Conservation (phyloP, 2,329 filamentous ascomycete genomes). For the Botryotinia narcissicola region DNA sequence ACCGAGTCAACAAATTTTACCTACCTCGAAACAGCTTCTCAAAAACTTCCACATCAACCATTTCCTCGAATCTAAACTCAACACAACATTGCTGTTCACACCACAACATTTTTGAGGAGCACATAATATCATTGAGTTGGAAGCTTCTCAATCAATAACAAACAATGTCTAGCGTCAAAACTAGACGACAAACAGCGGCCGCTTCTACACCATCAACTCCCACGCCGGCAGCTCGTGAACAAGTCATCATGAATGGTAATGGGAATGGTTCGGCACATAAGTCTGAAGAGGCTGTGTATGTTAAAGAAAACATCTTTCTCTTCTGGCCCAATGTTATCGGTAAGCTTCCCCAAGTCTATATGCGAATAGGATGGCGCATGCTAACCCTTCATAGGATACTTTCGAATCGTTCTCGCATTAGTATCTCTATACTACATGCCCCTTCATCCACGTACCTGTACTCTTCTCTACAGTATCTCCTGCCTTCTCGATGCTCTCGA, state of each 20-base stretch:
- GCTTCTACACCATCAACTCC: slow-evolving; percentile 34
- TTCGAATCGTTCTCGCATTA: slow-evolving; percentile 75
- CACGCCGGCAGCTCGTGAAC: slow-evolving; percentile 30
- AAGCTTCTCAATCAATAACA: slow-evolving; percentile 21
- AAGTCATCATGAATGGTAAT: slow-evolving; percentile 46
- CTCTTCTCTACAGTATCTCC: slow-evolving; percentile 85
- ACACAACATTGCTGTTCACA: neutral
- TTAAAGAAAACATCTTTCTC: slow-evolving; percentile 73
- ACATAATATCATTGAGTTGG: neutral
- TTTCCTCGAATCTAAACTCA: neutral
- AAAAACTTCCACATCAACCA: slow-evolving; percentile 5
- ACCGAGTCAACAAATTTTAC: neutral
- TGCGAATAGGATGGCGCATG: neutral
- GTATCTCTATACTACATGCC: slow-evolving; percentile 99
- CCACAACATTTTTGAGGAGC: too few species aligned
- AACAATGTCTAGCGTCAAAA: slow-evolving; percentile 37
- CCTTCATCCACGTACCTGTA: slow-evolving; percentile 93
- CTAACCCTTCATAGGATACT: slow-evolving; percentile 59
- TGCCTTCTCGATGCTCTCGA: slow-evolving; percentile 95
- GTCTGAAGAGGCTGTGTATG: slow-evolving; percentile 40
- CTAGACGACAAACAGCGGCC: slow-evolving; percentile 37
- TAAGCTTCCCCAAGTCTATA: slow-evolving; percentile 55
- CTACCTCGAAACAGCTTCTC: slow-evolving; percentile 9
- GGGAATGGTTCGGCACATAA: slow-evolving; percentile 46
- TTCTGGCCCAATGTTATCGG: slow-evolving; percentile 82